Evolutionary conservation across 208 protist genomes (phyloP).

Genomic region (Lotmaria passim): DNA sequence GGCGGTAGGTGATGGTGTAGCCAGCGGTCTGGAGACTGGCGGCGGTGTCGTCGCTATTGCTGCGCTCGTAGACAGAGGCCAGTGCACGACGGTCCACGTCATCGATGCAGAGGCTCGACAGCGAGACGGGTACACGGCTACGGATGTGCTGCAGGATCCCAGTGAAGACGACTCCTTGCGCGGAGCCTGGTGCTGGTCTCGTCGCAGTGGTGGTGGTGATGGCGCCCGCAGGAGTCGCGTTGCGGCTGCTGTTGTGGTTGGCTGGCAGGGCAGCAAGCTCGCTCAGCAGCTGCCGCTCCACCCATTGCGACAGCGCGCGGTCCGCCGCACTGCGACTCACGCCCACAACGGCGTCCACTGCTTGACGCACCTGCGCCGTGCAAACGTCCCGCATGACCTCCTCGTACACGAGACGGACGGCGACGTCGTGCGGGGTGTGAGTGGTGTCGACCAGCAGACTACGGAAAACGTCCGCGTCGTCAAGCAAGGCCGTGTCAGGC

Average conservation of each 20-base stretch:
- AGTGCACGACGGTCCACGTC: slow-evolving; percentile 43
- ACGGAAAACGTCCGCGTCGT: slow-evolving; percentile 8
- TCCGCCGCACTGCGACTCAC: slow-evolving; percentile 23
- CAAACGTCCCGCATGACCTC: slow-evolving; percentile 38
- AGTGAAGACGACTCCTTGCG: slow-evolving; percentile 1
- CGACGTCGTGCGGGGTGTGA: slow-evolving; percentile 35
- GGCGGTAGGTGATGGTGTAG: slow-evolving; percentile 57
- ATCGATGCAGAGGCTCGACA: slow-evolving; percentile 39
- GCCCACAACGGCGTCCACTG: slow-evolving; percentile 20
- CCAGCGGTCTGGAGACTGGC: slow-evolving; percentile 38
- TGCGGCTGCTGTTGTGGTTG: neutral
- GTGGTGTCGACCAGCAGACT: slow-evolving; percentile 35
- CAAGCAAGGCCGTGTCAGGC: neutral
- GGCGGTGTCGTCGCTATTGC: slow-evolving; percentile 38
- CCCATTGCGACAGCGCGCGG: slow-evolving; percentile 51
- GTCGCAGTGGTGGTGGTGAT: neutral
- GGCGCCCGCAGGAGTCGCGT: neutral
- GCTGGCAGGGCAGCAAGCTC: neutral
- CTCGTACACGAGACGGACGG: slow-evolving; percentile 56
- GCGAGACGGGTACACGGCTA: slow-evolving; percentile 31
- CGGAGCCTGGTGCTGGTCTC: no score
- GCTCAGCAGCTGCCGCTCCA: slow-evolving; percentile 32
- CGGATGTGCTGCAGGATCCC: slow-evolving; percentile 60
- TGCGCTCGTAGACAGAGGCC: slow-evolving; percentile 18
- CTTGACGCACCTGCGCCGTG: slow-evolving; percentile 20